phyloP scores from a whole-genome alignment of 495 filamentous ascomycete species.

The Articulospora tetracladia region DNA sequence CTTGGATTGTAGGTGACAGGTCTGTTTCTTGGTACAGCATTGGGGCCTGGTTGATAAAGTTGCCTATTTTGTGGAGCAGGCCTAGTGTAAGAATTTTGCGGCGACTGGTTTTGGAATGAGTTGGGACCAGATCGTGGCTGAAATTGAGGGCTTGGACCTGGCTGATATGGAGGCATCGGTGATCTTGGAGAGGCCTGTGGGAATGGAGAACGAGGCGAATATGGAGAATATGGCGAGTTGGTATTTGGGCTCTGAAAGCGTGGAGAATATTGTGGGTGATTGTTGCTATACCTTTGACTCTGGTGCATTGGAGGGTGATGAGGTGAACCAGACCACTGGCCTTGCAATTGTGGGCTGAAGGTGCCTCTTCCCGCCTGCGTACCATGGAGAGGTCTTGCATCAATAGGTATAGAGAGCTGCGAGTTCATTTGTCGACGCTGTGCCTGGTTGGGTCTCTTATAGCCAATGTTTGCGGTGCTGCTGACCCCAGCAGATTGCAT shows the following conservation, averaged over 20 bases:
- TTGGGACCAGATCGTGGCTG: constrained; percentile 3
- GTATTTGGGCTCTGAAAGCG: constrained; percentile 4
- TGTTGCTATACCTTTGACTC: constrained; percentile 10
- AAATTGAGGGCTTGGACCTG: constrained; percentile 7
- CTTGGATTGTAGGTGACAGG: constrained; percentile 25
- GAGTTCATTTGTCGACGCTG: constrained; percentile 51
- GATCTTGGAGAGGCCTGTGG: constrained; percentile 10
- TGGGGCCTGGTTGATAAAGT: constrained; percentile 26
- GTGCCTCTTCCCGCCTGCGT: constrained; percentile 9
- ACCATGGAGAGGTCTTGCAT: constrained; percentile 29
- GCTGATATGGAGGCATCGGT: constrained; percentile 11
- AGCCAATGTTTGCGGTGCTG: not conserved
- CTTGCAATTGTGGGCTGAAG: not conserved
- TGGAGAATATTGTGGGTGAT: constrained; percentile 9
- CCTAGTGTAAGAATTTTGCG: constrained; percentile 2
- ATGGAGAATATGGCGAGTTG: constrained; percentile 2
- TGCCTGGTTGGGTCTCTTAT: constrained; percentile 50
- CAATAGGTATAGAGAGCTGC: constrained; percentile 46
- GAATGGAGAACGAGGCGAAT: constrained; percentile 14
- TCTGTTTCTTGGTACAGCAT: constrained; percentile 7
- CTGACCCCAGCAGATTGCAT: not conserved
- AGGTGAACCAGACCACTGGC: not conserved
- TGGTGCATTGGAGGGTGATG: constrained; percentile 5
- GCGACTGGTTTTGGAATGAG: constrained; percentile 2
- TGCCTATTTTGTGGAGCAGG: constrained; percentile 26